phyloP scores from a whole-genome alignment of 495 filamentous ascomycete species.

The Aspergillus kassunensis region DNA sequence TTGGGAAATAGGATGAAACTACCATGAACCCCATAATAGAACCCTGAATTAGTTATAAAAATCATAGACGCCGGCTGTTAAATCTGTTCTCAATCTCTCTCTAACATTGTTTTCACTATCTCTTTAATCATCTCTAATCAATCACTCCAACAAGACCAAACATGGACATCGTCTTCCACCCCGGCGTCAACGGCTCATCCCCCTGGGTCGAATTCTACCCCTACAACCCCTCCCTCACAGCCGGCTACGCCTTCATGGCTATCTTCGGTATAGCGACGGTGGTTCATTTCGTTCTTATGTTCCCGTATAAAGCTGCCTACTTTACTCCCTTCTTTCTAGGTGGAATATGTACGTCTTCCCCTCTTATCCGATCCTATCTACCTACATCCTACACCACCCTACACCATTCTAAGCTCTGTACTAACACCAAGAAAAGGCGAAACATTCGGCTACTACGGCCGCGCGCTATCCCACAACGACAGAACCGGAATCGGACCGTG shows the following conservation, averaged over 20 bases:
- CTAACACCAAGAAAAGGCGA: too few species aligned
- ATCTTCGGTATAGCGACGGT: conserved; percentile 42
- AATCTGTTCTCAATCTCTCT: too few species aligned
- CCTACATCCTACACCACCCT: background rate
- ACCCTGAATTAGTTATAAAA: too few species aligned
- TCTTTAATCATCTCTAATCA: too few species aligned
- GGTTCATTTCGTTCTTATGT: conserved; percentile 39
- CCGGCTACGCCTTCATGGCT: conserved; percentile 45
- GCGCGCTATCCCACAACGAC: conserved; percentile 34
- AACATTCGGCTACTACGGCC: conserved; percentile 46
- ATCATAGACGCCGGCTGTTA: too few species aligned
- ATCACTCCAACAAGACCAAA: too few species aligned
- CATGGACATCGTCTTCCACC: conserved; percentile 36
- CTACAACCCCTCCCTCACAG: conserved; percentile 44
- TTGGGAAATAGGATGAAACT: conserved; percentile 10
- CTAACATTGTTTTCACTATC: too few species aligned
- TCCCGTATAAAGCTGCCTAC: conserved; percentile 46
- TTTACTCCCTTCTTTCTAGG: conserved; percentile 54
- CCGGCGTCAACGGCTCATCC: conserved; percentile 27
- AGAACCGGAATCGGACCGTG: conserved; percentile 28
- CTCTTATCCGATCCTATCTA: background rate
- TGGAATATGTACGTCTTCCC: conserved; percentile 46
- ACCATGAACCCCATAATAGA: conserved; percentile 3
- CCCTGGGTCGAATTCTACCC: conserved; percentile 44
- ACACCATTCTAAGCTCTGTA: background rate